phyloP scores from a whole-genome alignment of 768 basidiomycete species.

The Hemileccinum rubropunctum region DNA sequence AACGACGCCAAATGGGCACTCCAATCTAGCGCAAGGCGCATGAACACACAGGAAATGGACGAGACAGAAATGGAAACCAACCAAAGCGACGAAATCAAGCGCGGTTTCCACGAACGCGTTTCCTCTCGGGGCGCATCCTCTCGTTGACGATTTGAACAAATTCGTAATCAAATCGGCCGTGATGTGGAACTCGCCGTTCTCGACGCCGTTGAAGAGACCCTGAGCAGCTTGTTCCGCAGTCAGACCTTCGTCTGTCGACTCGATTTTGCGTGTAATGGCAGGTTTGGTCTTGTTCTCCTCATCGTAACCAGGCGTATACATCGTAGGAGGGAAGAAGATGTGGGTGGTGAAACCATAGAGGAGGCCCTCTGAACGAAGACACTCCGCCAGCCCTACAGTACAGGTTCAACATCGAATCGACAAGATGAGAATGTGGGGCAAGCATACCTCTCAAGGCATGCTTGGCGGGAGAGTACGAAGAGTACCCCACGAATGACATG shows the following conservation, averaged over 20 bases:
- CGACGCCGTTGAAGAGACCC: constrained; percentile 64
- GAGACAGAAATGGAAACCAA: constrained; percentile 26
- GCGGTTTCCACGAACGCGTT: constrained; percentile 55
- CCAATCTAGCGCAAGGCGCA: constrained; percentile 37
- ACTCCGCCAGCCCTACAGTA: constrained; percentile 71
- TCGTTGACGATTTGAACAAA: constrained; percentile 64
- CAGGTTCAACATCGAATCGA: neutral
- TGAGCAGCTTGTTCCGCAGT: constrained; percentile 63
- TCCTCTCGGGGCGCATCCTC: constrained; percentile 56
- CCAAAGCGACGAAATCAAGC: constrained; percentile 43
- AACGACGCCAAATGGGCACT: constrained; percentile 49
- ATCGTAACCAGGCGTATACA: constrained; percentile 73
- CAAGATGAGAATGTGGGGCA: neutral
- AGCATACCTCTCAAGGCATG: constrained; percentile 76
- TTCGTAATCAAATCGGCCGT: constrained; percentile 65
- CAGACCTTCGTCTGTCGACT: constrained; percentile 64
- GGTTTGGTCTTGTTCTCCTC: constrained; percentile 80
- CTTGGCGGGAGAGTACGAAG: constrained; percentile 80
- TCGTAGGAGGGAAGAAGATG: constrained; percentile 80
- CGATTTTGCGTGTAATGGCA: constrained; percentile 68
- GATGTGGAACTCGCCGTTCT: constrained; percentile 70
- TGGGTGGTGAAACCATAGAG: constrained; percentile 78
- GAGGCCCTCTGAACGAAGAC: constrained; percentile 73
- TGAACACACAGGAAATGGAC: neutral
- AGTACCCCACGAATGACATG: constrained; percentile 75